Conservation (phyloP, 176 grass and related monocot species). For the Ampelocalamus luodianensis region DNA sequence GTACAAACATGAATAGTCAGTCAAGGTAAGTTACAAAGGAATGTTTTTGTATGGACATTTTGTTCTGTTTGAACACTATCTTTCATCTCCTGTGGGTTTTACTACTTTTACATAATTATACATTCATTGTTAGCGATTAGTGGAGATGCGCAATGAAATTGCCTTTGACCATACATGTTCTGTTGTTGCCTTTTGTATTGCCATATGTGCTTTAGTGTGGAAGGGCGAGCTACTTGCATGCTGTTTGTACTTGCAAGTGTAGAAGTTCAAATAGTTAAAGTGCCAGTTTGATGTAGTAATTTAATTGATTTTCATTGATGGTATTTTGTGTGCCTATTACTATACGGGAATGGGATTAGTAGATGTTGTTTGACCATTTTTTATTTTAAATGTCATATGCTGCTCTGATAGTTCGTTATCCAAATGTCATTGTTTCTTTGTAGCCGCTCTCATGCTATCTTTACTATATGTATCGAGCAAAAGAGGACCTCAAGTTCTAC, state of each 20-base stretch:
- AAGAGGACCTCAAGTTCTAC: conserved; percentile 55
- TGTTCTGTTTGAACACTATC: conserved; percentile 6
- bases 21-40: conserved; percentile 40
- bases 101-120: background rate
- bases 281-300: conserved; percentile 11
- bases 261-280: background rate
- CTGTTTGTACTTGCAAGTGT: background rate
- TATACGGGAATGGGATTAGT: background rate
- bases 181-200: conserved; percentile 12
- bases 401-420: background rate
- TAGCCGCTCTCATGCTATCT: conserved; percentile 92
- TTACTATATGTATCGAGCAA: conserved; percentile 74
- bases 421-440: conserved; percentile 28
- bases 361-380: background rate
- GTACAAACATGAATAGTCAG: conserved; percentile 67
- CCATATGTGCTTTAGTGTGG: conserved; percentile 3
- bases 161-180: background rate
- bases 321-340: background rate
- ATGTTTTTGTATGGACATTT: background rate
- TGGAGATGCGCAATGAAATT: background rate
- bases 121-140: background rate
- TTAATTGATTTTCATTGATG: background rate
- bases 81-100: background rate
- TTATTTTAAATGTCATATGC: background rate
- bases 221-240: background rate